A percentile compares a stretch with the other conserved stretches of the same genome.
phyloP scores from a whole-genome alignment of 768 basidiomycete genomes.

The Lactarius vividus region DNA sequence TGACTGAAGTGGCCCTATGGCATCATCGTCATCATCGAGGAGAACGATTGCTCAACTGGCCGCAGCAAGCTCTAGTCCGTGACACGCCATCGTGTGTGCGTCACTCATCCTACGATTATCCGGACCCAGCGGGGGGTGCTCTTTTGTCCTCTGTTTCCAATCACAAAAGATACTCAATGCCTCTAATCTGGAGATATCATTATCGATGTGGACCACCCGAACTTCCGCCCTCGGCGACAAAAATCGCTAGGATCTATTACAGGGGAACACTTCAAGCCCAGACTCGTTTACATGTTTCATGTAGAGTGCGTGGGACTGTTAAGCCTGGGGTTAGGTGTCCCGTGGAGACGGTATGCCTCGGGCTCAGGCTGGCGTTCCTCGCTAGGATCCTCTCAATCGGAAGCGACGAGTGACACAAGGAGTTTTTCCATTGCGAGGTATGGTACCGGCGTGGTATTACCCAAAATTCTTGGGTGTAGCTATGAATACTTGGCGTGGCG shows the following conservation, averaged over 20 bases:
- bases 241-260: background rate
- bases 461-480: background rate
- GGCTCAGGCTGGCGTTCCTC: background rate
- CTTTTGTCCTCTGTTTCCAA: background rate
- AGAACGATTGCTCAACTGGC: background rate
- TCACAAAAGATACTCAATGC: background rate
- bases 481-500: no score
- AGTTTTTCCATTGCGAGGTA: background rate
- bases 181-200: background rate
- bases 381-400: background rate
- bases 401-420: background rate
- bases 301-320: background rate
- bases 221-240: background rate
- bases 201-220: background rate
- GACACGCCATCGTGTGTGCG: background rate
- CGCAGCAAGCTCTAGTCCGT: background rate
- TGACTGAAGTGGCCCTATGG: background rate
- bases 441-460: background rate
- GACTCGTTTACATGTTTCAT: background rate
- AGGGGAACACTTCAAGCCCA: background rate
- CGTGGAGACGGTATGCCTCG: background rate
- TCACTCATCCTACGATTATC: background rate
- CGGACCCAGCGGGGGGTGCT: background rate
- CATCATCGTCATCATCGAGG: background rate
- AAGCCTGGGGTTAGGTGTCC: background rate